Conservation (phyloP, 176 grass and related monocot species). For the Urochloa ruziziensis region DNA sequence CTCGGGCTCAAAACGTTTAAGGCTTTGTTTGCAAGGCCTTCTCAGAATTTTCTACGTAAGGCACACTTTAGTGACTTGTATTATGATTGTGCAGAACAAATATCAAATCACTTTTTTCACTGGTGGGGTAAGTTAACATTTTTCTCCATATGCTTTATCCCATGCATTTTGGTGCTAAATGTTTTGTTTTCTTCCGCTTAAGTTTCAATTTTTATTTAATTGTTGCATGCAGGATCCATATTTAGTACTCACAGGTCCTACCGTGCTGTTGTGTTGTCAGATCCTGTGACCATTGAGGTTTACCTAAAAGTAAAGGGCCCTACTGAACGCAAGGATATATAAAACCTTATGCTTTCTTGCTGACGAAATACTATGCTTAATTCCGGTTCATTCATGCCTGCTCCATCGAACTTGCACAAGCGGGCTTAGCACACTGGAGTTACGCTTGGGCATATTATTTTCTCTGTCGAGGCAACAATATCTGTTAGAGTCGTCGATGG, state of each 20-base stretch:
- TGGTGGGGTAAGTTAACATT: background rate
- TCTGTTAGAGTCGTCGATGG: background rate
- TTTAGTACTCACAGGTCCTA: slow-evolving; percentile 13
- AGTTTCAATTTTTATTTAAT: background rate
- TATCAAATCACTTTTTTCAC: background rate
- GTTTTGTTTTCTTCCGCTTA: background rate
- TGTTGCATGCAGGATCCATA: background rate
- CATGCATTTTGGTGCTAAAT: background rate
- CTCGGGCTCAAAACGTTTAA: too few species aligned
- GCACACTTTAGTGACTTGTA: background rate
- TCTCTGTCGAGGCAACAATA: slow-evolving; percentile 7
- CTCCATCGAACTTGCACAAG: background rate
- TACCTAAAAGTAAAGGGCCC: slow-evolving; percentile 10
- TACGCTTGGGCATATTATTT: background rate
- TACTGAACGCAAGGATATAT: slow-evolving; percentile 3
- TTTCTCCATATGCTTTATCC: background rate
- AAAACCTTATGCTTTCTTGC: background rate
- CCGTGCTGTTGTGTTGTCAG: background rate
- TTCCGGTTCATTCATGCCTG: background rate
- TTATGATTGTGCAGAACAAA: background rate
- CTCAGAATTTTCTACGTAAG: background rate
- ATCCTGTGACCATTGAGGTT: slow-evolving; percentile 8
- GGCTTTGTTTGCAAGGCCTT: background rate
- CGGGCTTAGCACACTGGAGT: slow-evolving; percentile 7
- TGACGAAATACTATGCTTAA: background rate